These are phyloP conservation scores for Buddleja alternifolia DNA, from an alignment of 257 asterid genomes.

Conservation along the genomic window DNA sequence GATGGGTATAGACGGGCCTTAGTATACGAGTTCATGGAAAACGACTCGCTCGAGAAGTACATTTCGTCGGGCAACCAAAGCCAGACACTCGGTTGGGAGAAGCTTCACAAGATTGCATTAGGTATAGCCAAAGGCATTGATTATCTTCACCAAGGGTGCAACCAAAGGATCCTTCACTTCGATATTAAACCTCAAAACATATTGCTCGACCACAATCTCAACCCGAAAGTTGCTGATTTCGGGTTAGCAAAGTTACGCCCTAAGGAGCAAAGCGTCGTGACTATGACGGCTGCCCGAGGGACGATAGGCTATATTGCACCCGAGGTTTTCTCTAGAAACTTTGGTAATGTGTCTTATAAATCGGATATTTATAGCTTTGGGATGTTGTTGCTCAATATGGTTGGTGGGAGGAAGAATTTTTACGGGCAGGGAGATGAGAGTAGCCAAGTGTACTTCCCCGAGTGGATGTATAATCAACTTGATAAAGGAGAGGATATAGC, in stretches of 20 bases:
- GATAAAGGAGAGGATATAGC: constrained; percentile 66
- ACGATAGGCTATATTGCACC: constrained; percentile 83
- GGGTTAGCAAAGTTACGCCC: constrained; percentile 74
- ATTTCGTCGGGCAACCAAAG: constrained; percentile 48
- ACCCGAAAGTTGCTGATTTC: constrained; percentile 76
- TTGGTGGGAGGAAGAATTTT: constrained; percentile 59
- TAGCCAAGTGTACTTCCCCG: constrained; percentile 64
- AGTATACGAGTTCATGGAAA: constrained; percentile 68
- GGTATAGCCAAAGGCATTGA: constrained; percentile 73
- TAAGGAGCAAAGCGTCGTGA: constrained; percentile 58
- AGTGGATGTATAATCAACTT: constrained; percentile 78
- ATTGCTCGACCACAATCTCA: constrained; percentile 60
- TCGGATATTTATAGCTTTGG: constrained; percentile 77
- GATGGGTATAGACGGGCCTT: constrained; percentile 72
- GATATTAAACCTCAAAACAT: constrained; percentile 74
- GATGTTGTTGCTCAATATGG: constrained; percentile 74
- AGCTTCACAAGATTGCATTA: constrained; percentile 48
- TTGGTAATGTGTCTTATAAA: constrained; percentile 67
- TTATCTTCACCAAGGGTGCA: constrained; percentile 80
- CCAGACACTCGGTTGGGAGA: constrained; percentile 59
- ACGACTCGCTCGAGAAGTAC: constrained; percentile 60
- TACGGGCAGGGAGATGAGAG: constrained; percentile 22
- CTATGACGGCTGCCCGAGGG: constrained; percentile 78
- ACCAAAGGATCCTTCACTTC: constrained; percentile 74
- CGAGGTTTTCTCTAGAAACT: constrained; percentile 78